Evolutionary conservation across 805 yeast species (phyloP), one percentile per base, ranked within the genome.

Genomic region (Torulaspora maleeae): DNA sequence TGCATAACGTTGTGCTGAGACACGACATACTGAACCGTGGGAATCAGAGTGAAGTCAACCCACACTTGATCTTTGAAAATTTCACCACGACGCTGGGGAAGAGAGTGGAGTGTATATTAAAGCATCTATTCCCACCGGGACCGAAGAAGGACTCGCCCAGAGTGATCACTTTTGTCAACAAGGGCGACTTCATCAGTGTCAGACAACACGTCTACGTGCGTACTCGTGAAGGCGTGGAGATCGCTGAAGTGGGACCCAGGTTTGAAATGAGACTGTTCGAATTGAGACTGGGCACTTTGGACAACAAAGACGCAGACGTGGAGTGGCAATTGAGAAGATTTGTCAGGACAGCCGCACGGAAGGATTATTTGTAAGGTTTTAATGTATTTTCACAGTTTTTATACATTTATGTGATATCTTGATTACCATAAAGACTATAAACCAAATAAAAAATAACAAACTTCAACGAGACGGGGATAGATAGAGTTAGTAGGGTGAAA

Each of bases 231-330:
- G 76, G 80, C 28, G 96, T 89, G 1, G 98, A 93, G 64, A 68
- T 93, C 45, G 90, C 96, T 47, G 99, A 93, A 64, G 85, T 93
- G 29, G 99, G 99, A 0, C 99, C 99, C n/a, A 74, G 99, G 51
- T 93, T 93, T 58, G 99, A 93, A 68, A 90, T 93, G 98, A 79
- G 89, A 63, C 70, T 93, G 53, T 93, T 80, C 64, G 97, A 91
- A 66, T 70, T 93, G 53, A 78, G 82, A 59, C 73, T 93, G 54
- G 97, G 99, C 3, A 87, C 96, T 35, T 67, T 91, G 51, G 99
- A 93, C 56, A 89, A 91, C 64, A 86, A 86, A 69, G 97, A 93
- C 65, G 96, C 97, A 9, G 99, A 93, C 60, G 80, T 87, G n/a
- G 99, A 93, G 65, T 93, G 98, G 98, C 86, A 86, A 71, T 72